These are phyloP conservation scores for Cercospora nicotianae DNA, from an alignment of 2,329 filamentous ascomycete genomes.

Conservation along the genomic window DNA sequence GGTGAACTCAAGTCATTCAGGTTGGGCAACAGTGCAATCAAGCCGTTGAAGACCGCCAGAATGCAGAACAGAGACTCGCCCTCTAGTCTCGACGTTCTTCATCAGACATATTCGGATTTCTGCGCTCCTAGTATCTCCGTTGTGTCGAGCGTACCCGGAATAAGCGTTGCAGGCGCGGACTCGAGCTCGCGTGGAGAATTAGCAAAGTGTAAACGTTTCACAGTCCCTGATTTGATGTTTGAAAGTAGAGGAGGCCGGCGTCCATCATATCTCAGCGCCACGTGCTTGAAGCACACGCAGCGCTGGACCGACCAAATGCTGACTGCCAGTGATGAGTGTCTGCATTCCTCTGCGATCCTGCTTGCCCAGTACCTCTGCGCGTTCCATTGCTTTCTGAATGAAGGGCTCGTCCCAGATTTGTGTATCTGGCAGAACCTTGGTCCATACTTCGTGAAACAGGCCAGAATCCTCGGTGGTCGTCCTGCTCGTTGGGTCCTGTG, in stretches of 20 bases:
- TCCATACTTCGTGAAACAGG: conserved; percentile 16
- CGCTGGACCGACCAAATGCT: conserved; percentile 25
- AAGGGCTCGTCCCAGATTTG: conserved; percentile 22
- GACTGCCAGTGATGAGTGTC: conserved; percentile 25
- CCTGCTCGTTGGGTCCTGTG: background rate
- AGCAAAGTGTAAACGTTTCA: background rate
- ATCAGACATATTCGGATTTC: background rate
- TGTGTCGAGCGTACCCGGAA: background rate
- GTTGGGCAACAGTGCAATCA: background rate
- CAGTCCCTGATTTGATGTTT: background rate
- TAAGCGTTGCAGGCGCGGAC: background rate
- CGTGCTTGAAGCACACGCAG: conserved; percentile 2
- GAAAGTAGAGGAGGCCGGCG: too few relatives aligned
- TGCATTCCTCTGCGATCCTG: background rate
- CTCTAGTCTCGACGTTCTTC: background rate
- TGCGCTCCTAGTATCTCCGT: background rate
- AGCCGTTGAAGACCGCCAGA: background rate
- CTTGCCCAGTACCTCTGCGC: conserved; percentile 8
- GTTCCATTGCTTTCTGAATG: conserved; percentile 20
- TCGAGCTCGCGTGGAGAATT: background rate
- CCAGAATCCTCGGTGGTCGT: background rate
- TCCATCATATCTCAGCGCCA: background rate
- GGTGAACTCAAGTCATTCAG: background rate
- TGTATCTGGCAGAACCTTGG: background rate
- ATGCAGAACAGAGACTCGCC: background rate